These are phyloP conservation scores for Gliomastix tumulicola DNA, from an alignment of 2,329 filamentous ascomycete genomes.

Conservation along the genomic window DNA sequence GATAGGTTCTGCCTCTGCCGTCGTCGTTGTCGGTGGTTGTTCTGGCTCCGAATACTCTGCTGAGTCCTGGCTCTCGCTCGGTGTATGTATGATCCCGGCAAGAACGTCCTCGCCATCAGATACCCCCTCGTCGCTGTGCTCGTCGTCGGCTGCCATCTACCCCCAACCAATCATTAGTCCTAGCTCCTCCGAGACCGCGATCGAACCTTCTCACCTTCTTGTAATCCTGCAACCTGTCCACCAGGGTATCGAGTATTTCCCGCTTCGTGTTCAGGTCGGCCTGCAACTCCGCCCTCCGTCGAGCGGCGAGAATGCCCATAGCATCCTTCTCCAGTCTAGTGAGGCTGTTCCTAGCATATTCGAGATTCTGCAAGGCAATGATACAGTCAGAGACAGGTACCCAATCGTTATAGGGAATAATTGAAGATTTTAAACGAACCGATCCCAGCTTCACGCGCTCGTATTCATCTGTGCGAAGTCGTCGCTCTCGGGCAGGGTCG, in stretches of 20 bases:
- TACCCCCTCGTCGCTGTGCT: constrained; percentile 28
- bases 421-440: too few species aligned
- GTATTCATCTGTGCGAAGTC: constrained; percentile 54
- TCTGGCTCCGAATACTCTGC: too few species aligned
- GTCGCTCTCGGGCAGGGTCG: constrained; percentile 49
- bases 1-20: too few species aligned
- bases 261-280: constrained; percentile 57
- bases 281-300: constrained; percentile 54
- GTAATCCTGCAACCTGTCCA: constrained; percentile 61
- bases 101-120: constrained; percentile 52
- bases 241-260: constrained; percentile 57
- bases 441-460: constrained; percentile 44
- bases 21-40: too few species aligned
- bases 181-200: neutral
- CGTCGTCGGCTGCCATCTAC: constrained; percentile 22
- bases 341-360: constrained; percentile 62
- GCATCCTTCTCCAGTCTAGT: constrained; percentile 65
- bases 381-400: neutral
- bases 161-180: too few species aligned
- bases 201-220: constrained; percentile 41
- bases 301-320: constrained; percentile 47
- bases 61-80: constrained; percentile 45
- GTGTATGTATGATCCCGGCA: constrained; percentile 45
- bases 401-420: too few species aligned
- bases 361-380: constrained; percentile 50